Base-by-base conservation (phyloP, 1,139 yeast species). In the Blastobotrys raffinosifermentans region DNA sequence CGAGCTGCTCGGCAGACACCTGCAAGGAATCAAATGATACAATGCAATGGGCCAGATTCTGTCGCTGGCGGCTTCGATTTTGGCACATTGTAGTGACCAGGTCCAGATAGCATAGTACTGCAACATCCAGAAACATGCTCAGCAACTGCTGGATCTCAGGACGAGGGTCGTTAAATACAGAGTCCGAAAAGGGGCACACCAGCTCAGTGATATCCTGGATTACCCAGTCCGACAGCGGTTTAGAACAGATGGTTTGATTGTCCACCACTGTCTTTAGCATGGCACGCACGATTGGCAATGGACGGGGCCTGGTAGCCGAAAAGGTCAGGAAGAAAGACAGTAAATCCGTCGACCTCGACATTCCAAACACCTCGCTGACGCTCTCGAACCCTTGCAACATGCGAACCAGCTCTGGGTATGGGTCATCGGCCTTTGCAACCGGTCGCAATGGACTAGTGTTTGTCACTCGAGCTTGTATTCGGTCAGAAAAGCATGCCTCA, bases 1-100 rank as follows among this genome's bases (percentile, higher is more conserved):
- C 98, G 55, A 89, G 75, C 63, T 85, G 84, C 61, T 85, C 97
- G 45, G 89, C 75, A 34, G 91, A 76, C 69, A 81, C 94, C 55
- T 89, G 96, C 22, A 86, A 63, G 2, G 86, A 72, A 57, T 91
- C 96, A 82, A 93, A 85, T 2, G 76, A 55, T 5, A 75, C 50
- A 47, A 76, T 51, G 55, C 72, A 62, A 57, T 80, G 67, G 51
- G 77, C 58, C 57, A 80, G 61, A 50, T 75, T 68, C 54, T 86
- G 96, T 46, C 96, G 74, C 54, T 85, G 91, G 37, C 96, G 72
- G 38, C 94, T 77, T 18, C 85, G 77, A 53, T 89, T 89, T 57
- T 80, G 83, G 13, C 85, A 80, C 44, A 69, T 64, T 2, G 72
- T 66, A 9, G 76, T 72, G 26, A 83, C 55, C 50, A 71, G 64